Evolutionary conservation across 2,329 filamentous ascomycete species (phyloP), one percentile per base, ranked within the genome.

Genomic region (Chaetothyriales sp.): DNA sequence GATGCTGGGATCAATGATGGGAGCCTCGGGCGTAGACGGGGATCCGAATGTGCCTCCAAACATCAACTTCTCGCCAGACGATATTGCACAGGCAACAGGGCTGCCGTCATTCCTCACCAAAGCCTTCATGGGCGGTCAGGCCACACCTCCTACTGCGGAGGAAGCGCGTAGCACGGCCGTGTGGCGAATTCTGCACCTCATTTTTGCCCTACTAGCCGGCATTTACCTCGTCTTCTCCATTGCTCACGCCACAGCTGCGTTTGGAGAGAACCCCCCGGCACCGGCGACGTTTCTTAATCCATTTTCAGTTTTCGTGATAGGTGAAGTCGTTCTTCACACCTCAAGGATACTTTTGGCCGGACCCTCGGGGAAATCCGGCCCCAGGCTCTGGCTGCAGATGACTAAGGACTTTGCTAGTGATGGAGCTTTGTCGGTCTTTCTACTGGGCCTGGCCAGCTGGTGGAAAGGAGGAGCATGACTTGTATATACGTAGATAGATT

Each of bases 131-230:
- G 66, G 65, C 37, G 64, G 66, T 52, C 61, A 65, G 33, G 64
- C 66, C 62, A 66, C 49, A 61, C 67, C 63, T 53, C 67, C 65
- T 52, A 65, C 64, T 4, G 63, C 67, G 13, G 60, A 64, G 46
- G 64, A 69, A 54, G 62, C 67, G 56, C 64, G 65, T 50, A 61
- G 61, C 10, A 56, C 63, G 37, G 61, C 58, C 44, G 57, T 77
- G 8, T 82, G 79, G 80, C 75, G 77, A 49, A 64, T 78, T 19
- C 62, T 81, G 8, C 80, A 83, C 60, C 71, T 75, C 4, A 46
- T 81, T 15, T 80, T 82, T 62, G 73, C 78, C 3, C 62, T 81
- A n/a, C 61, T 65, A 1, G 67, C 81, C 19, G 78, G 75, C 0
- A 58, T 75, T 43, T 83, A 82, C 63, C 70, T 72, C 40, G 56